phyloP scores from a whole-genome alignment of 148 eudicot species.

The Chenopodium berlandieri region DNA sequence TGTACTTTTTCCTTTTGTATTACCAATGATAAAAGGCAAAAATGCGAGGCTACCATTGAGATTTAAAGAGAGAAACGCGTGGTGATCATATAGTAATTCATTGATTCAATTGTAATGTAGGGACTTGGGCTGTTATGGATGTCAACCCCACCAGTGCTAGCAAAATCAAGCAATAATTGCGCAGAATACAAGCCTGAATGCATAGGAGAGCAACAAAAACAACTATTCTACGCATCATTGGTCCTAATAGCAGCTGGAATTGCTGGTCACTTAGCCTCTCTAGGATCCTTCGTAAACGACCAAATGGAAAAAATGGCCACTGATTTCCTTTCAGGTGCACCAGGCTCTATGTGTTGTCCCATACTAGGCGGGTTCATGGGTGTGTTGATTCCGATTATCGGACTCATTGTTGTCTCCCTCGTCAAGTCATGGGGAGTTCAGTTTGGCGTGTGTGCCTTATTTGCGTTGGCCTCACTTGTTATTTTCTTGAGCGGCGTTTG shows the following conservation, averaged over 20 bases:
- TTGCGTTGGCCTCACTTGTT: conserved; percentile 30
- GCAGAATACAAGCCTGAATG: conserved; percentile 44
- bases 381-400: conserved; percentile 24
- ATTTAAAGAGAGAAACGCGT: too few species aligned
- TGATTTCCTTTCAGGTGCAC: not conserved
- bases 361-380: conserved; percentile 16
- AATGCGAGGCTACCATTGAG: too few species aligned
- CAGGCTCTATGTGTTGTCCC: not conserved
- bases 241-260: conserved; percentile 44
- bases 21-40: too few species aligned
- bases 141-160: conserved; percentile 60
- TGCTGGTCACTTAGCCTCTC: conserved; percentile 41
- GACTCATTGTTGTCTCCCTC: conserved; percentile 33
- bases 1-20: too few species aligned
- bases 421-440: conserved; percentile 49
- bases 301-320: conserved; percentile 11
- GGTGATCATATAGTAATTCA: too few species aligned
- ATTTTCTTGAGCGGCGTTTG: conserved; percentile 35
- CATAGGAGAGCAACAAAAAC: conserved; percentile 39
- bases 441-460: conserved; percentile 50
- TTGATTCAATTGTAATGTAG: conserved; percentile 15
- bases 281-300: conserved; percentile 23
- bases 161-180: conserved; percentile 40
- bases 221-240: conserved; percentile 43
- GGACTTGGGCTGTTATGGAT: conserved; percentile 50